Evolutionary conservation across 352 stramenopile genomes (phyloP).

Genomic region (Globisporangium nunn): DNA sequence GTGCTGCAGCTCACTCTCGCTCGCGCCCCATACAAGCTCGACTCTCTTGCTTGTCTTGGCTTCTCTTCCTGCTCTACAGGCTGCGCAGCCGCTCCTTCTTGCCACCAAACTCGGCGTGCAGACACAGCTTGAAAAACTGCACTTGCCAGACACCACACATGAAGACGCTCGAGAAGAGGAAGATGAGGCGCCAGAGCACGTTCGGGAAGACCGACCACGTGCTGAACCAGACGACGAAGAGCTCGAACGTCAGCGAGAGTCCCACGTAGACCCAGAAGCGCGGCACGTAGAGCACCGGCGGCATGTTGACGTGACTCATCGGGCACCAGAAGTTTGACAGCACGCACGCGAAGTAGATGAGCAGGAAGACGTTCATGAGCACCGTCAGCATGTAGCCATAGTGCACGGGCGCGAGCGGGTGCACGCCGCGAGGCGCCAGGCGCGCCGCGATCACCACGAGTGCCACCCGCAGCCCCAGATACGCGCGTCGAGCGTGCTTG

Average conservation of each 20-base stretch:
- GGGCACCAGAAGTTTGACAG: conserved; percentile 79
- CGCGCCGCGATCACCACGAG: conserved; percentile 51
- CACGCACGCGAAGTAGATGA: conserved; percentile 67
- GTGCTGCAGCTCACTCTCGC: not conserved
- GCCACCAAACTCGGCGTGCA: conserved; percentile 65
- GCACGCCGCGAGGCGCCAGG: conserved; percentile 51
- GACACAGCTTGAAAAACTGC: conserved; percentile 52
- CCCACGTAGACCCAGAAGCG: conserved; percentile 68
- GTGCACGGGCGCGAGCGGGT: conserved; percentile 62
- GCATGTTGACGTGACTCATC: conserved; percentile 43
- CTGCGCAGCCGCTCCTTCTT: conserved; percentile 78
- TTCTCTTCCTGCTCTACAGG: conserved; percentile 22
- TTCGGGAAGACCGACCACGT: conserved; percentile 76
- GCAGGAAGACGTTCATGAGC: conserved; percentile 73
- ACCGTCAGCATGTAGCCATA: conserved; percentile 74
- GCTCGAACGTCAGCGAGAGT: conserved; percentile 32
- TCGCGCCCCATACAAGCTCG: no score
- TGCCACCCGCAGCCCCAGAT: conserved; percentile 45
- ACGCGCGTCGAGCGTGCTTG: conserved; percentile 38
- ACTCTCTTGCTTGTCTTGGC: not conserved
- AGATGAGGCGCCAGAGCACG: conserved; percentile 64
- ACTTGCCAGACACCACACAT: conserved; percentile 60
- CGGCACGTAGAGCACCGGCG: conserved; percentile 60
- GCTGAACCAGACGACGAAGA: conserved; percentile 73
- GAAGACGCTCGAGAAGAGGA: conserved; percentile 44